phyloP scores from a whole-genome alignment of 164 flowering plant species.

The Magnolia sinica region DNA sequence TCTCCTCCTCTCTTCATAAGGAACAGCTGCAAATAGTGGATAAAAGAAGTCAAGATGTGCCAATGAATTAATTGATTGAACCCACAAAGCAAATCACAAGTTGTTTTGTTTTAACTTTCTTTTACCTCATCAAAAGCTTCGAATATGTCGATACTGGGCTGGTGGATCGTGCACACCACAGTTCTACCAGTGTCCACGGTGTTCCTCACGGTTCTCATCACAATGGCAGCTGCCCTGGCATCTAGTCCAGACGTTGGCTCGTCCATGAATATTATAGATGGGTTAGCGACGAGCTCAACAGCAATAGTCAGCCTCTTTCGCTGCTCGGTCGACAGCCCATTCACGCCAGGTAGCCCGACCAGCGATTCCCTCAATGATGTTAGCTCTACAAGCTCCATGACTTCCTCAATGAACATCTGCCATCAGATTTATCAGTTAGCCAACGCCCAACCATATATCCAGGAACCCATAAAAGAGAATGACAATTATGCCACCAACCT shows the following conservation, averaged over 20 bases:
- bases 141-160: slow-evolving; percentile 56
- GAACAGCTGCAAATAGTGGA: slow-evolving; percentile 27
- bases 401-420: slow-evolving; percentile 54
- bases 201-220: slow-evolving; percentile 58
- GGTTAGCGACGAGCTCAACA: slow-evolving; percentile 63
- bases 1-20: slow-evolving; percentile 44
- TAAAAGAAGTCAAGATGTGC: background rate
- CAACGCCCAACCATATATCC: background rate
- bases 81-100: too few relatives aligned
- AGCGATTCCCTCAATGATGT: slow-evolving; percentile 31
- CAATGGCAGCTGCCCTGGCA: slow-evolving; percentile 58
- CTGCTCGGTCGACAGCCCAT: slow-evolving; percentile 55
- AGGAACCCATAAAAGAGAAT: background rate
- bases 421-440: background rate
- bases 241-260: slow-evolving; percentile 64
- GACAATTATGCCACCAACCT: background rate
- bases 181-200: slow-evolving; percentile 56
- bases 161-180: slow-evolving; percentile 54
- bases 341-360: slow-evolving; percentile 46
- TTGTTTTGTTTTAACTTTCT: background rate
- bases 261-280: slow-evolving; percentile 59
- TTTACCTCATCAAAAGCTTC: slow-evolving; percentile 54
- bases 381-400: slow-evolving; percentile 56
- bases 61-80: background rate
- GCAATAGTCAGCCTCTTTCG: slow-evolving; percentile 54